Evolutionary conservation across 805 yeast species (phyloP), one percentile per base, ranked within the genome.

Genomic region (Nakazawaea wyomingensis): DNA sequence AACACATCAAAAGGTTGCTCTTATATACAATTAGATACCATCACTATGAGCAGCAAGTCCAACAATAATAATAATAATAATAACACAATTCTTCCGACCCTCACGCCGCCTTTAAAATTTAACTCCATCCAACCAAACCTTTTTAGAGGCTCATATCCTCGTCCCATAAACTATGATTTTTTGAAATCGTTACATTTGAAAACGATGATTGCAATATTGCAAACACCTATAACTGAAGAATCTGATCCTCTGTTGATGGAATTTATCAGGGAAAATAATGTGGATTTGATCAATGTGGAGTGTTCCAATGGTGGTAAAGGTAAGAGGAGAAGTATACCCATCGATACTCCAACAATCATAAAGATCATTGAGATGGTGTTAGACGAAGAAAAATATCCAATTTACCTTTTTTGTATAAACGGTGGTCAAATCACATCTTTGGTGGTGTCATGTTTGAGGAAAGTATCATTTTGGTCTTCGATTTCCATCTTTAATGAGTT

Each of bases 351-450:
- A 11, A 74, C 78, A 1, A 84, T 84, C 0, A 59, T 72, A 1
- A 65, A 70, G 38, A 82, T 83, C 1, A 60, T 91, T n/a, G 77
- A 76, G 46, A 63, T 77, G 31, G 65, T 89, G 46, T 66, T 83
- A 11, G 78, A 83, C 54, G 65, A 69, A 19, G 71, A 73, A 16
- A 65, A 71, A 49, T 75, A 81, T 9, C 96, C 97, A 0, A 66
- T 84, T 2, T 90, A 85, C 57, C 59, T 91, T 4, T 96, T 91
- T 61, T 91, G 98, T 60, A 65, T 81, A 20, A 90, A 88, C 56
- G 98, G 97, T 0, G 89, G 95, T 8, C 89, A 87, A 50, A 83
- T 86, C 2, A 86, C 96, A 0, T 78, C 91, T 19, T 66, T 93
- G 36, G 78, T 87, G 1, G 74, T 91, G 19, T 98, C 96, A 4